These are phyloP conservation scores for Linum trigynum DNA, from an alignment of 345 rosid species.

Conservation along the genomic window DNA sequence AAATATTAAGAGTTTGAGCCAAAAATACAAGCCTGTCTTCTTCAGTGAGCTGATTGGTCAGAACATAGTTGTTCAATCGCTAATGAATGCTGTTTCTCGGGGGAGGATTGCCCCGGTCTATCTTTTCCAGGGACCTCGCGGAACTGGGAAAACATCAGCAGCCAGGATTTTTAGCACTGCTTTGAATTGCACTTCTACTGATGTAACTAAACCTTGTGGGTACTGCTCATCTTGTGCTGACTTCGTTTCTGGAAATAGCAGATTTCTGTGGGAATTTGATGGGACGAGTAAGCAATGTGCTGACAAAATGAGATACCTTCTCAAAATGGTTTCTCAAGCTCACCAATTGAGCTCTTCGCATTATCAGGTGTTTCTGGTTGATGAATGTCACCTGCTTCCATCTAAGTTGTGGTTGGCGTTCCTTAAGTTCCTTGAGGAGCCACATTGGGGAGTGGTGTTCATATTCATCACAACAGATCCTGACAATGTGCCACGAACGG, in stretches of 20 bases:
- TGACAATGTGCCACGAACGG: conserved; percentile 84
- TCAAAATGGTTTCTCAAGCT: conserved; percentile 40
- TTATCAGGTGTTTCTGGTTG: conserved; percentile 63
- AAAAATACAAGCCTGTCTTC: conserved; percentile 77
- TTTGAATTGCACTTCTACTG: conserved; percentile 62
- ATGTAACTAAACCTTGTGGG: conserved; percentile 77
- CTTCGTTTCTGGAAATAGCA: conserved; percentile 59
- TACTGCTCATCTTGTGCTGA: conserved; percentile 68
- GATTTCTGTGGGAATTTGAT: conserved; percentile 68
- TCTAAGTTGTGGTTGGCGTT: conserved; percentile 82
- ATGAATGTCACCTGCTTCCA: conserved; percentile 88
- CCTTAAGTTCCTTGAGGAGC: conserved; percentile 87
- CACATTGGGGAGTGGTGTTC: conserved; percentile 59
- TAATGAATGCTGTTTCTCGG: conserved; percentile 56
- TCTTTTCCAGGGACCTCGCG: conserved; percentile 96
- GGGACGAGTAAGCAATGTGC: conserved; percentile 63
- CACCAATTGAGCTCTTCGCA: conserved; percentile 42
- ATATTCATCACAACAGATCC: conserved; percentile 84
- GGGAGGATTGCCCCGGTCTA: conserved; percentile 85
- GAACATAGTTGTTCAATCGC: conserved; percentile 77
- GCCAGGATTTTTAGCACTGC: conserved; percentile 88
- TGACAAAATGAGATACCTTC: conserved; percentile 49
- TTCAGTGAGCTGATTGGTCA: conserved; percentile 87
- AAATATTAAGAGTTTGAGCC: conserved; percentile 62
- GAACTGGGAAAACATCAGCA: conserved; percentile 85